A percentile compares a stretch with the other conserved stretches of the same genome.
Evolutionary conservation across 1,284 basidiomycete genomes (phyloP).

Genomic region (Entoloma clypeatum): DNA sequence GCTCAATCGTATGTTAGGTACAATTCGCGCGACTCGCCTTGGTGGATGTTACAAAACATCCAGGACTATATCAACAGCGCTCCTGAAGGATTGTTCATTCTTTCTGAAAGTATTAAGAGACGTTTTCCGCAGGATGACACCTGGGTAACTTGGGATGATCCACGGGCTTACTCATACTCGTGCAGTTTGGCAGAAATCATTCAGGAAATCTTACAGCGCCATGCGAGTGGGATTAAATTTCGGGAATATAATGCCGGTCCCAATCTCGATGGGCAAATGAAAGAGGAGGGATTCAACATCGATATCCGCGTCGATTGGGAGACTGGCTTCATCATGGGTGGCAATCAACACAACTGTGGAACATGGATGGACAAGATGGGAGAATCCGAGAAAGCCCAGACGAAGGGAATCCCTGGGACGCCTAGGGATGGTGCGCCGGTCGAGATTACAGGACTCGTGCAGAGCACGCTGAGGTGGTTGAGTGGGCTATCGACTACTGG

Average conservation of each 20-base stretch:
- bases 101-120: conserved; percentile 81
- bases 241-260: conserved; percentile 96
- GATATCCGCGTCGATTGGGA: conserved; percentile 92
- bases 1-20: conserved; percentile 46
- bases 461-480: conserved; percentile 92
- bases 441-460: conserved; percentile 91
- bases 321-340: conserved; percentile 88
- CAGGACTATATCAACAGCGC: conserved; percentile 89
- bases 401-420: conserved; percentile 91
- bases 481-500: conserved; percentile 61
- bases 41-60: conserved; percentile 99
- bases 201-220: conserved; percentile 94
- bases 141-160: conserved; percentile 91
- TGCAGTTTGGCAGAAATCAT: conserved; percentile 89
- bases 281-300: conserved; percentile 89
- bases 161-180: conserved; percentile 76
- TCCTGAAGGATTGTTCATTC: conserved; percentile 79
- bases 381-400: conserved; percentile 86
- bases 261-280: conserved; percentile 96
- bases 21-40: conserved; percentile 89
- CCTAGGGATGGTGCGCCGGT: conserved; percentile 94
- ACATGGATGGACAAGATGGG: conserved; percentile 99
- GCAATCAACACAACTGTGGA: conserved; percentile 81
- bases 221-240: conserved; percentile 91
- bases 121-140: conserved; percentile 93